Evolutionary conservation across 768 basidiomycete genomes (phyloP).

Genomic region (Naganishia kalamii): DNA sequence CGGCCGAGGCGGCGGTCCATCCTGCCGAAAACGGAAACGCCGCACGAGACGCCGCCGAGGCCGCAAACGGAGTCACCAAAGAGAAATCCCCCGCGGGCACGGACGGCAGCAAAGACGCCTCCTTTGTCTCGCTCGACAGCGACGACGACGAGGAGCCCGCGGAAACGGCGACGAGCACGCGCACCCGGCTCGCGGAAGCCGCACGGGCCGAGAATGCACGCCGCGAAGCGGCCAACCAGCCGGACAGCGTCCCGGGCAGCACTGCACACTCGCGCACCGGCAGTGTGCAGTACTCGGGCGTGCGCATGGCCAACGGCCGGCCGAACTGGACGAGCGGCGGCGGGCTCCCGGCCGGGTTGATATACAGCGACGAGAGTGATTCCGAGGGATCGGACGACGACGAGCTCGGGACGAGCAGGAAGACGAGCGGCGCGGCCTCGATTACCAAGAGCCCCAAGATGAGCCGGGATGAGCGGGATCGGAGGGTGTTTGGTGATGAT

Average conservation of each 20-base stretch:
- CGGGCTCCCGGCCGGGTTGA: slow-evolving; percentile 35
- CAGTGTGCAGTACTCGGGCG: slow-evolving; percentile 4
- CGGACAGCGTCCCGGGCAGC: neutral
- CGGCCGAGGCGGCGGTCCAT: neutral
- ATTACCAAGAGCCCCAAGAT: slow-evolving; percentile 10
- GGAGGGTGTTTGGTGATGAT: slow-evolving; percentile 9
- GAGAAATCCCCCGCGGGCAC: neutral
- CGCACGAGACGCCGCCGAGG: slow-evolving; percentile 26
- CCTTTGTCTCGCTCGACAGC: too few species aligned
- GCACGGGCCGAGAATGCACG: slow-evolving; percentile 46
- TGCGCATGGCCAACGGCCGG: slow-evolving; percentile 13
- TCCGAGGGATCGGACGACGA: slow-evolving; percentile 51
- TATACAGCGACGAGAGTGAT: slow-evolving; percentile 52
- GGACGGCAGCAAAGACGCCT: neutral
- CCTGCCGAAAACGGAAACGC: neutral
- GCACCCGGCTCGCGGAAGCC: slow-evolving; percentile 47
- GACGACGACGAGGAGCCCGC: neutral
- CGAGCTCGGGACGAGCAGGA: neutral
- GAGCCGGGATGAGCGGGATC: slow-evolving; percentile 2
- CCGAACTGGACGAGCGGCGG: neutral
- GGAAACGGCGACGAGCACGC: slow-evolving; percentile 30
- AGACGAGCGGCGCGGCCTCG: neutral
- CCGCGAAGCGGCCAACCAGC: neutral
- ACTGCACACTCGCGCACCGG: neutral
- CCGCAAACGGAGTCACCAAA: neutral